Conservation (phyloP, 306 rosid species). For the Trichosanthes cucumerina region DNA sequence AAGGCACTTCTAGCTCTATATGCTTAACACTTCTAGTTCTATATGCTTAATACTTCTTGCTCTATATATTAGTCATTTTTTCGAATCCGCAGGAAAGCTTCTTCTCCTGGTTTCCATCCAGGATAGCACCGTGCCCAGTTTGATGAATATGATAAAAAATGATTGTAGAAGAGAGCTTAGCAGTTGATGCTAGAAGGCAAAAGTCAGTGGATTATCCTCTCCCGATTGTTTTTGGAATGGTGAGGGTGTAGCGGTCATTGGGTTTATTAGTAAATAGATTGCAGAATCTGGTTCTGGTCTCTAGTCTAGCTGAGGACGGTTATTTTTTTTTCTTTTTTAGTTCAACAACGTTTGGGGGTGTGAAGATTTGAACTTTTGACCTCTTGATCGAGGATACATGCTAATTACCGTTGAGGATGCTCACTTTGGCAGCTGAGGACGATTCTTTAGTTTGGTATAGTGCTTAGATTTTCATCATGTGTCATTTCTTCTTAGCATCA, state of each 20-base stretch:
- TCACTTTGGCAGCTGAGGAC: background rate
- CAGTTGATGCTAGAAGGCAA: background rate
- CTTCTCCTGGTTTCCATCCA: background rate
- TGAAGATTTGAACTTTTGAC: too few relatives aligned
- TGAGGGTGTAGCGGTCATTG: background rate
- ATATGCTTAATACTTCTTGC: too few relatives aligned
- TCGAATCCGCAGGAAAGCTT: background rate
- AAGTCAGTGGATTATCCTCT: background rate
- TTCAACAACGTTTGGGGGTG: too few relatives aligned
- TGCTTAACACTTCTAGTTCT: background rate
- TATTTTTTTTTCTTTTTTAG: background rate
- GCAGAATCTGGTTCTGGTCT: background rate
- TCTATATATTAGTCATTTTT: background rate
- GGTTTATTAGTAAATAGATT: background rate
- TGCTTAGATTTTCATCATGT: background rate
- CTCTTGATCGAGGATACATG: too few relatives aligned
- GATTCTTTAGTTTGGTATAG: background rate
- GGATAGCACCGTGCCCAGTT: background rate
- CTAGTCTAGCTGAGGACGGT: too few relatives aligned
- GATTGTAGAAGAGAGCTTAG: background rate
- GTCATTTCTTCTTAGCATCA: too few relatives aligned
- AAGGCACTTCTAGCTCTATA: background rate
- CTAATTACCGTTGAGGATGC: too few relatives aligned
- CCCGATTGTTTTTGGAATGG: background rate
- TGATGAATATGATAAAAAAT: background rate